These are phyloP conservation scores for Podila verticillata DNA, from an alignment of 192 early-diverging fungal genomes.

Conservation along the genomic window DNA sequence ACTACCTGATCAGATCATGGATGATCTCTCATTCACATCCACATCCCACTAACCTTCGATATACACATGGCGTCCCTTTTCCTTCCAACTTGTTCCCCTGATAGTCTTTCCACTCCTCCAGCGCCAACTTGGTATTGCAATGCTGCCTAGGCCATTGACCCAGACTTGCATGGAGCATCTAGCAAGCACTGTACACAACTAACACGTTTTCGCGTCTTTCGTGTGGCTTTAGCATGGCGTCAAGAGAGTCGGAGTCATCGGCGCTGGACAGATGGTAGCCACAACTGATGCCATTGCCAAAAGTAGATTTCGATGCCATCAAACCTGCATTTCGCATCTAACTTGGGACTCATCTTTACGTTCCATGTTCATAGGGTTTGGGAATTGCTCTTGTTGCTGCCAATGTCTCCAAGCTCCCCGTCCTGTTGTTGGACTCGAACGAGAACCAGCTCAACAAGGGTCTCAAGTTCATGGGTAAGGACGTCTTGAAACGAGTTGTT, in stretches of 20 bases:
- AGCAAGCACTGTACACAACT: background rate
- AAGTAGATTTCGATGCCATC: background rate
- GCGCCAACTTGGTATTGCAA: slow-evolving; percentile 29
- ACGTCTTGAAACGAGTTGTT: background rate
- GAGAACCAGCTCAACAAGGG: slow-evolving; percentile 82
- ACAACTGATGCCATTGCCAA: background rate
- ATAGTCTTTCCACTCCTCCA: slow-evolving; percentile 48
- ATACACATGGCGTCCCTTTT: background rate
- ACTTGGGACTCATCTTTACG: slow-evolving; percentile 21
- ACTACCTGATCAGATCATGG: background rate
- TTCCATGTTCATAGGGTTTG: slow-evolving; percentile 58
- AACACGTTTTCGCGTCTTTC: background rate
- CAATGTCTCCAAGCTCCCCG: slow-evolving; percentile 79
- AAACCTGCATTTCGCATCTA: background rate
- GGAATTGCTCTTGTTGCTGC: slow-evolving; percentile 94
- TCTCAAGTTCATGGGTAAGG: slow-evolving; percentile 80
- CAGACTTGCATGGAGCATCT: background rate
- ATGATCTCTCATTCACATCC: background rate
- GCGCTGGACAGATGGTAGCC: slow-evolving; percentile 92
- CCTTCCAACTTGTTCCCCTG: background rate
- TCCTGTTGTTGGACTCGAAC: slow-evolving; percentile 85
- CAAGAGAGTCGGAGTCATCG: slow-evolving; percentile 83
- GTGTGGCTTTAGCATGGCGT: slow-evolving; percentile 31
- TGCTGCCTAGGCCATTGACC: too few relatives aligned
- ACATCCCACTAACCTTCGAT: background rate